Conservation (phyloP, 169 alveolate genomes). For the Cryptosporidium xiaoi region DNA sequence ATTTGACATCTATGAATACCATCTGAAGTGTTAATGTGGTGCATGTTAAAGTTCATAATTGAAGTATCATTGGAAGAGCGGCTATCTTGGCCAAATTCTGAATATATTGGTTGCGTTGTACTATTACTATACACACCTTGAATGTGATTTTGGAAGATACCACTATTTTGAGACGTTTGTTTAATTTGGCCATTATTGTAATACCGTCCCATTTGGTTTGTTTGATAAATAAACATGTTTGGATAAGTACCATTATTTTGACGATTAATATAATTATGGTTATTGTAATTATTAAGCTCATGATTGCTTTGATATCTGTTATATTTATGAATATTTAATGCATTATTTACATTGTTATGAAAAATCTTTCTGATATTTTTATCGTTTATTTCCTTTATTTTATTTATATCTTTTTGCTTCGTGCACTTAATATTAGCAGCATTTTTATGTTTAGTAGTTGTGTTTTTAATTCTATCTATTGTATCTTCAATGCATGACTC, state of each 20-base stretch:
- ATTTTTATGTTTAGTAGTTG: too few relatives aligned
- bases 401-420: constrained; percentile 1
- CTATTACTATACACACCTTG: too few relatives aligned
- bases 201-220: too few relatives aligned
- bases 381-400: neutral
- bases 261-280: neutral
- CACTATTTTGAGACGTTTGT: neutral
- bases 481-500: constrained; percentile 46
- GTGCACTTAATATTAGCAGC: neutral
- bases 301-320: neutral
- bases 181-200: neutral
- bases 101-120: too few relatives aligned
- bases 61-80: too few relatives aligned
- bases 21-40: too few relatives aligned
- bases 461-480: neutral
- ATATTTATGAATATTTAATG: neutral
- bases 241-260: neutral
- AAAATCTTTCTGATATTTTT: neutral
- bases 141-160: neutral
- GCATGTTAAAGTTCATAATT: too few relatives aligned
- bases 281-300: neutral
- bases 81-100: too few relatives aligned
- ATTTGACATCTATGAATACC: too few relatives aligned
- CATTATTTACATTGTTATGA: neutral
- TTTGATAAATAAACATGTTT: too few relatives aligned